phyloP scores from a whole-genome alignment of 306 rosid genomes.

The Fragaria vesca region DNA sequence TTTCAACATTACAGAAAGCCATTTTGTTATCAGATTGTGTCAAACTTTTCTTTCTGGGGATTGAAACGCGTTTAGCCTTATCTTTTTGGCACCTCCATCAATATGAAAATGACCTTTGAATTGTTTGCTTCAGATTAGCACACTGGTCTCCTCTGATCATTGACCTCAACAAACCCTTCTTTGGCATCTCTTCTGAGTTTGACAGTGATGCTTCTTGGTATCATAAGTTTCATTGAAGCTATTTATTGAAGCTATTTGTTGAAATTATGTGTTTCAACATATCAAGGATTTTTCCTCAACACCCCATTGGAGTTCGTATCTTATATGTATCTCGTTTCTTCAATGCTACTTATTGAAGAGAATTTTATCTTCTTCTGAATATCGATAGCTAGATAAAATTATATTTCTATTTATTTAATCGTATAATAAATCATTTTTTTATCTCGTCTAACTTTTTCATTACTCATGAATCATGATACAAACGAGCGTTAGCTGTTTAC shows the following conservation, averaged over 20 bases:
- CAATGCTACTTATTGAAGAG: neutral
- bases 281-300: neutral
- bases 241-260: neutral
- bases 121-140: neutral
- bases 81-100: neutral
- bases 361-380: too few relatives aligned
- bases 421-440: neutral
- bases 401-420: neutral
- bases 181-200: neutral
- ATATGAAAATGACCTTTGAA: neutral
- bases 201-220: neutral
- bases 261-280: neutral
- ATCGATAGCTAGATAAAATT: neutral
- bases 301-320: neutral
- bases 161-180: conserved; percentile 7
- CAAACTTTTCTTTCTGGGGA: neutral
- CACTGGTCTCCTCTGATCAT: neutral
- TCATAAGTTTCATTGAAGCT: neutral
- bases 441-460: neutral
- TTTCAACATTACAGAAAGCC: neutral
- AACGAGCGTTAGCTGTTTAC: neutral
- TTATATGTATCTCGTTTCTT: neutral
- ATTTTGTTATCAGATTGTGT: neutral
- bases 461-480: neutral
- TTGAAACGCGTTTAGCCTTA: conserved; percentile 23